Percentiles rank a stretch among this genome's conserved stretches.
Conservation (phyloP, 2,329 filamentous ascomycete genomes). For the Curvularia eragrostidis region DNA sequence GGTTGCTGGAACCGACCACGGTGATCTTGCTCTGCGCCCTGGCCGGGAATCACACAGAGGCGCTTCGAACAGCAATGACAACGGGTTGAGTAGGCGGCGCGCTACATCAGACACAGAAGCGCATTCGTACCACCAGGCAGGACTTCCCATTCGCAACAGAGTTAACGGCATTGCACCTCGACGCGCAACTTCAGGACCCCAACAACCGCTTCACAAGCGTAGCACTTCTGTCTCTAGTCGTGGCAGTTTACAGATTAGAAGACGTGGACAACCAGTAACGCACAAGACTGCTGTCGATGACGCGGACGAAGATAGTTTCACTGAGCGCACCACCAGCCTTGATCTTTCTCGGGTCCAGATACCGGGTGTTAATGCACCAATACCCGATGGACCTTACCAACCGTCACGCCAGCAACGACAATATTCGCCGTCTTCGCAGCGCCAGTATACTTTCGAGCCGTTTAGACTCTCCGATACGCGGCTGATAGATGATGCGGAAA, state of each 20-base stretch:
- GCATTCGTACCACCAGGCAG: constrained; percentile 28
- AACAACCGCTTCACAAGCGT: constrained; percentile 29
- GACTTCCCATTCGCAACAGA: constrained; percentile 37
- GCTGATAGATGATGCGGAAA: constrained; percentile 59
- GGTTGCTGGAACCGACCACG: constrained; percentile 52
- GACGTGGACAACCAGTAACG: constrained; percentile 22
- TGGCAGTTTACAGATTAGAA: constrained; percentile 44
- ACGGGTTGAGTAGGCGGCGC: constrained; percentile 21
- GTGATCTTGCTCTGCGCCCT: constrained; percentile 25
- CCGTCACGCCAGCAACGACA: constrained; percentile 18
- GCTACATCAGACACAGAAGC: constrained; percentile 39
- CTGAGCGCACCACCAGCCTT: constrained; percentile 38
- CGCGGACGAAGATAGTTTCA: constrained; percentile 39
- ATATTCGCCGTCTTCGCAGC: constrained; percentile 13
- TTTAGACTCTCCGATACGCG: constrained; percentile 60
- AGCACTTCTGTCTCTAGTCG: constrained; percentile 47
- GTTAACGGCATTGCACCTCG: constrained; percentile 29
- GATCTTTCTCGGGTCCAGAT: constrained; percentile 42
- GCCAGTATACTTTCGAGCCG: constrained; percentile 45
- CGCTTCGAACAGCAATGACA: constrained; percentile 15
- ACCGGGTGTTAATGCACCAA: constrained; percentile 47
- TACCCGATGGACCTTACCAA: constrained; percentile 28
- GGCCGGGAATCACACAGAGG: constrained; percentile 26
- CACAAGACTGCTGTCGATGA: constrained; percentile 30
- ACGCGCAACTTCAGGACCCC: constrained; percentile 29